Percentiles rank a stretch among this genome's conserved stretches.
phyloP scores from a whole-genome alignment of 768 basidiomycete genomes.

The Tephrocybe sp. region DNA sequence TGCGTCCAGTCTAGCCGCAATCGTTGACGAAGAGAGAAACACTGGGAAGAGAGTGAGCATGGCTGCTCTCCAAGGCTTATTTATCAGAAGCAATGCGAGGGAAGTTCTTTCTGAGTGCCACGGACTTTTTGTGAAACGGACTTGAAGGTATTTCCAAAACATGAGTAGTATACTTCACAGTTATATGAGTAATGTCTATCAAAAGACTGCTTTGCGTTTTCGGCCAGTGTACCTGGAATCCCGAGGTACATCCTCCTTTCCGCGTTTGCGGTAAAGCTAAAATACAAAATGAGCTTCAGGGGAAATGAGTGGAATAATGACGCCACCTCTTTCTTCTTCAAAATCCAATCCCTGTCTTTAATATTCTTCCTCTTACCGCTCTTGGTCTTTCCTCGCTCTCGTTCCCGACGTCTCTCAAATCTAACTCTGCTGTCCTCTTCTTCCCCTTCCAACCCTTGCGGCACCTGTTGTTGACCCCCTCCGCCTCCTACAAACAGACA shows the following conservation, averaged over 20 bases:
- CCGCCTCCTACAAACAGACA: conserved; percentile 90
- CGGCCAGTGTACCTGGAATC: conserved; percentile 94
- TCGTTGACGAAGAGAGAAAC: conserved; percentile 53
- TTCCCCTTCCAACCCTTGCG: conserved; percentile 74
- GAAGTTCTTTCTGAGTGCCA: conserved; percentile 54
- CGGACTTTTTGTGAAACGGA: conserved; percentile 39
- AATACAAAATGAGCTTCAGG: conserved; percentile 3
- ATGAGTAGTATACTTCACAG: conserved; percentile 17
- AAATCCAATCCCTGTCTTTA: conserved; percentile 89
- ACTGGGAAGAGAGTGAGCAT: conserved; percentile 76
- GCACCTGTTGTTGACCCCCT: conserved; percentile 62
- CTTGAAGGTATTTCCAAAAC: conserved; percentile 10
- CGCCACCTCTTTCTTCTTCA: conserved; percentile 93
- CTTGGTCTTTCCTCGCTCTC: conserved; percentile 55
- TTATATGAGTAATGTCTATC: conserved; percentile 20
- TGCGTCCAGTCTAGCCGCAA: conserved; percentile 49
- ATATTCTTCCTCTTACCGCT: conserved; percentile 68
- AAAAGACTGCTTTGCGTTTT: conserved; percentile 81
- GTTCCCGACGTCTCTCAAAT: conserved; percentile 80
- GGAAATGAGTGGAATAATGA: background rate
- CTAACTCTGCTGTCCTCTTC: conserved; percentile 55
- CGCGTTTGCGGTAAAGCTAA: conserved; percentile 80
- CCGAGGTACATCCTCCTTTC: conserved; percentile 80
- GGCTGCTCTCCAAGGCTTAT: conserved; percentile 94
- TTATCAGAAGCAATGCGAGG: conserved; percentile 72